These are phyloP conservation scores for Penicillium mononematosum DNA, from an alignment of 495 filamentous ascomycete species.

Conservation along the genomic window DNA sequence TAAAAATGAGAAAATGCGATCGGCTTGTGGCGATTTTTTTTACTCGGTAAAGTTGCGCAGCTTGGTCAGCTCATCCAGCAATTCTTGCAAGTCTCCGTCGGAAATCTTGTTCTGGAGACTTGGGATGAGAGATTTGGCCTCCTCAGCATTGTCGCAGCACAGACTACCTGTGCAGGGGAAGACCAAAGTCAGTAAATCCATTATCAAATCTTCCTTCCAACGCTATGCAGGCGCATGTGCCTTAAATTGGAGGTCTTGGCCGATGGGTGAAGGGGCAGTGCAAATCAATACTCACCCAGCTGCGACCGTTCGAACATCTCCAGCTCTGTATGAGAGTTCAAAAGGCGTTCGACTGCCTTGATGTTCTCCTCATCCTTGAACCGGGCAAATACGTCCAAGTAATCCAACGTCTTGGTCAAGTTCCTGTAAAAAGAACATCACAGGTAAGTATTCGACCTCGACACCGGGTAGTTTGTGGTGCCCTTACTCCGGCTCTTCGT, in stretches of 20 bases:
- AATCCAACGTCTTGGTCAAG: conserved; percentile 81
- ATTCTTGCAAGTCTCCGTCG: conserved; percentile 80
- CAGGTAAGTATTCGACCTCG: conserved; percentile 12
- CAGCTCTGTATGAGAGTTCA: conserved; percentile 73
- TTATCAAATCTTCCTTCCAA: neutral
- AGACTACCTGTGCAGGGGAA: conserved; percentile 64
- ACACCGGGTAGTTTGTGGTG: neutral
- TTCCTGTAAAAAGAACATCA: conserved; percentile 35
- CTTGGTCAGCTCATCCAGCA: conserved; percentile 88
- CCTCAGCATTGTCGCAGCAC: conserved; percentile 87
- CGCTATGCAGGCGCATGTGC: neutral
- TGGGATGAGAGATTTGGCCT: conserved; percentile 94
- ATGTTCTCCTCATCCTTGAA: conserved; percentile 95
- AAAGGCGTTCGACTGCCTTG: conserved; percentile 80
- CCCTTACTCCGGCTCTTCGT: conserved; percentile 52
- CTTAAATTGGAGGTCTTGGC: neutral
- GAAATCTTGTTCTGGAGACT: conserved; percentile 83
- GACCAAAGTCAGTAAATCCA: conserved; percentile 7
- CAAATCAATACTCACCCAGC: conserved; percentile 61
- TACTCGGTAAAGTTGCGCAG: conserved; percentile 59
- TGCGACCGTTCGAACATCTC: conserved; percentile 91
- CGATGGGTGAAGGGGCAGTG: neutral
- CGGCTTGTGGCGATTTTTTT: neutral
- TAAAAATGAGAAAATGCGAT: conserved; percentile 3
- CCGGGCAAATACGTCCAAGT: conserved; percentile 87